These are phyloP conservation scores for Geranium brycei DNA, from an alignment of 345 rosid species.

Conservation along the genomic window DNA sequence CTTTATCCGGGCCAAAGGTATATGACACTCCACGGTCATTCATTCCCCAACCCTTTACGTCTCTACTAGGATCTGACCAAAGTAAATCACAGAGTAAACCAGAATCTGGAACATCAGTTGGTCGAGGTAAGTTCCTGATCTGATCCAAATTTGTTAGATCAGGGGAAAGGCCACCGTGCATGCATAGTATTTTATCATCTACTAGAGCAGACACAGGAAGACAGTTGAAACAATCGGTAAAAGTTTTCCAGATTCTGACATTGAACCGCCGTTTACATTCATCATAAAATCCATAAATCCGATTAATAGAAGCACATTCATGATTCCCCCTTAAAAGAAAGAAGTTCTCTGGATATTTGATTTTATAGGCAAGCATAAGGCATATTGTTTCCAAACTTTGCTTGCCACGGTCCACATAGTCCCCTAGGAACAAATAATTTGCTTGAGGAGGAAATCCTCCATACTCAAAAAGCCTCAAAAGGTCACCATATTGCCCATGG, in stretches of 20 bases:
- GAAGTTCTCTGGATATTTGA: constrained; percentile 77
- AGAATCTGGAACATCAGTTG: constrained; percentile 68
- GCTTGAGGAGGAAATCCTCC: constrained; percentile 79
- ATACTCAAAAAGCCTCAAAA: constrained; percentile 70
- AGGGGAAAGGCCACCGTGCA: constrained; percentile 90
- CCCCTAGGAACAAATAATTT: constrained; percentile 72
- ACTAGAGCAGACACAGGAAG: constrained; percentile 73
- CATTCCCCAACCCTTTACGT: constrained; percentile 67
- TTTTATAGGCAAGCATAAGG: constrained; percentile 71
- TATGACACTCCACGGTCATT: constrained; percentile 77
- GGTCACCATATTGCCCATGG: constrained; percentile 73
- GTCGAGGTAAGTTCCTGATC: constrained; percentile 53
- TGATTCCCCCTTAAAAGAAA: constrained; percentile 76
- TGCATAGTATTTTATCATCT: constrained; percentile 74
- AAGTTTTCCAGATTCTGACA: constrained; percentile 60
- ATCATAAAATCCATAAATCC: constrained; percentile 78
- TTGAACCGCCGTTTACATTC: constrained; percentile 79
- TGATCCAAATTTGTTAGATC: constrained; percentile 57
- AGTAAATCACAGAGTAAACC: constrained; percentile 86
- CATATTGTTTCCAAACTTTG: constrained; percentile 89
- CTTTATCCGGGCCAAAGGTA: constrained; percentile 64
- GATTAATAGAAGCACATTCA: constrained; percentile 70
- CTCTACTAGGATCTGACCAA: constrained; percentile 79
- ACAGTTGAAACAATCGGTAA: constrained; percentile 79
- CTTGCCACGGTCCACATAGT: constrained; percentile 86